Evolutionary conservation across 495 filamentous ascomycete species (phyloP), one percentile per base, ranked within the genome.

Genomic region (Annulohypoxylon stygium): DNA sequence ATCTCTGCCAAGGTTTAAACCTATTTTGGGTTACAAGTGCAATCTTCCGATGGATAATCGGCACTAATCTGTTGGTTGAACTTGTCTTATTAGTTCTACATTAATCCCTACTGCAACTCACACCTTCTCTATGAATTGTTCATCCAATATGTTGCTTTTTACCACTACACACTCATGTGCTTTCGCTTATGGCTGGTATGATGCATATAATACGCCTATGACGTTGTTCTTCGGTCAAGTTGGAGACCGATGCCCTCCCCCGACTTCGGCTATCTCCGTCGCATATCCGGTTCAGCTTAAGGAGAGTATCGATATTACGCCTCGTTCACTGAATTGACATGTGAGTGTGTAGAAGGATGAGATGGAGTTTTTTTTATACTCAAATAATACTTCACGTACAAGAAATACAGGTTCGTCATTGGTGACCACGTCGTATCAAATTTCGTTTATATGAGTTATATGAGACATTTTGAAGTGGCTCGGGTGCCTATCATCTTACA

Each of bases 191-290:
- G 23, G 20, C 23, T 10, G 6, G 18, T 51, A 51, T 12, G 50
- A 26, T n/a, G 30, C 30, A 18, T 55, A 14, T 10, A 34, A 34
- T 55, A 14, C 4, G 30, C 53, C n/a, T 39, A 70, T 64, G 67
- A 63, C 59, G 67, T 70, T 70, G 16, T n/a, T 64, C 1, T 66
- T 41, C 11, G 54, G 18, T 63, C 55, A 61, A 9, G 4, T 61
- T 53, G 30, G 45, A 66, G n/a, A 61, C 45, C 45, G 34, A n/a
- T 34, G 11, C 14, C 25, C 2, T 36, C 12, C 20, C 60, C 25
- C 43, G 4, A 53, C 14, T 34, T 54, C 55, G 57, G 69, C 12
- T 71, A 59, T 10, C 23, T 26, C 43, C 61, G 50, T 34, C 36
- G 14, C n/a, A 26, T 14, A 4, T 14, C 55, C 14, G 41, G 33